phyloP scores from a whole-genome alignment of 2,329 filamentous ascomycete genomes.

The Aureobasidium leucospermi region DNA sequence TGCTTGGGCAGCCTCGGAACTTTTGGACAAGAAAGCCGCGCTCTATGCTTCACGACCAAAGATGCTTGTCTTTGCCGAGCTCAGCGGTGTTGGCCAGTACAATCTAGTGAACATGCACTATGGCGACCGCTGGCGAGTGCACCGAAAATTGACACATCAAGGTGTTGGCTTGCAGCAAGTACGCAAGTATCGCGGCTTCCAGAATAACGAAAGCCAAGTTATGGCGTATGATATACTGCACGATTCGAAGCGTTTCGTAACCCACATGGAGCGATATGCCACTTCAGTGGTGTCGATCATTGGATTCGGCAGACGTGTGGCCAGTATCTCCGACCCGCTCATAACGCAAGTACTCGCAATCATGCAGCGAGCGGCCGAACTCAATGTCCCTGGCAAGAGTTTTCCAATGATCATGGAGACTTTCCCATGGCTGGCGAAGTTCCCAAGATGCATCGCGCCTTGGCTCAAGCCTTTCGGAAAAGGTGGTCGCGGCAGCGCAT shows the following conservation, averaged over 20 bases:
- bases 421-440: conserved; percentile 48
- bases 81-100: conserved; percentile 19
- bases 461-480: conserved; percentile 44
- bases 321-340: conserved; percentile 46
- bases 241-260: conserved; percentile 42
- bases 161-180: conserved; percentile 51
- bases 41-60: conserved; percentile 39
- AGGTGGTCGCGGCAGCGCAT: conserved; percentile 39
- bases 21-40: conserved; percentile 40
- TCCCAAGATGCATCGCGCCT: conserved; percentile 43
- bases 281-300: conserved; percentile 50
- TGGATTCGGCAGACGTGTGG: conserved; percentile 49
- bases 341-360: conserved; percentile 53
- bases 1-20: conserved; percentile 35
- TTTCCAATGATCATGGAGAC: conserved; percentile 51
- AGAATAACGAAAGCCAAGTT: conserved; percentile 52
- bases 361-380: conserved; percentile 51
- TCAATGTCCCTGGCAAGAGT: conserved; percentile 37
- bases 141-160: conserved; percentile 46
- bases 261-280: conserved; percentile 48
- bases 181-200: conserved; percentile 45
- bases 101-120: conserved; percentile 39
- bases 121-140: conserved; percentile 31
- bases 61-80: conserved; percentile 36
- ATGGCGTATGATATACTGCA: conserved; percentile 45